Base-by-base conservation (phyloP, 306 rosid genomes). In the Vicia faba region DNA sequence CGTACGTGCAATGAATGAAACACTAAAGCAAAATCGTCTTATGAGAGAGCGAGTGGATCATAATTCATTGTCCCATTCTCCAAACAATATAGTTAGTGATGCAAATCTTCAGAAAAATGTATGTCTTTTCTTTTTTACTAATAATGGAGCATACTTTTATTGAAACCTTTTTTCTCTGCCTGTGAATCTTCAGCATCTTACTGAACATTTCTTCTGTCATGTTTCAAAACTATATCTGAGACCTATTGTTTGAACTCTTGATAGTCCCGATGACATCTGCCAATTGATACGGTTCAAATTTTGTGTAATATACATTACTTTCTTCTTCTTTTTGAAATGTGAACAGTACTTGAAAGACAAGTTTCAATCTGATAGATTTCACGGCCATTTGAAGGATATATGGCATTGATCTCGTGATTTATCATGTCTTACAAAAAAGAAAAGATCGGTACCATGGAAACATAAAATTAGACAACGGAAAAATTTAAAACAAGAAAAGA, bases 1-100 rank as follows among this genome's bases (percentile, higher is more conserved):
- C 85, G 97, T 95, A 43, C 84, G 96, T 4, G 99, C 96, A 44
- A 95, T 95, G 99, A 90, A 83, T 79, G 99, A 93, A 79, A 93
- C 95, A 65, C 71, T 93, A 84, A 93, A 93, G 96, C 99, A 93
- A 81, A 88, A 90, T 78, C 95, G 99, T 69, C 84, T 82, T 11
- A 50, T 80, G 82, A 86, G 89, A 78, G 96, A 76, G 73, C 87
- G 79, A 46, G 88, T 82, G 26, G 96, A 84, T 57, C 89, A 75
- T 63, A 72, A 82, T 69, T 68, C 97, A 36, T 82, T 79, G 59
- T 67, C 84, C 64, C 75, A 78, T 74, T 76, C 88, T 84, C 75
- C 84, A 58, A 80, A 69, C 78, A 75, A 74, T 39, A 77, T 61
- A 61, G 76, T 50, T 35, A 64, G 53, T 19, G 79, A 75, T 11